These are phyloP conservation scores for Glomus cerebriforme DNA, from an alignment of 192 early-diverging fungal species.

Conservation along the genomic window DNA sequence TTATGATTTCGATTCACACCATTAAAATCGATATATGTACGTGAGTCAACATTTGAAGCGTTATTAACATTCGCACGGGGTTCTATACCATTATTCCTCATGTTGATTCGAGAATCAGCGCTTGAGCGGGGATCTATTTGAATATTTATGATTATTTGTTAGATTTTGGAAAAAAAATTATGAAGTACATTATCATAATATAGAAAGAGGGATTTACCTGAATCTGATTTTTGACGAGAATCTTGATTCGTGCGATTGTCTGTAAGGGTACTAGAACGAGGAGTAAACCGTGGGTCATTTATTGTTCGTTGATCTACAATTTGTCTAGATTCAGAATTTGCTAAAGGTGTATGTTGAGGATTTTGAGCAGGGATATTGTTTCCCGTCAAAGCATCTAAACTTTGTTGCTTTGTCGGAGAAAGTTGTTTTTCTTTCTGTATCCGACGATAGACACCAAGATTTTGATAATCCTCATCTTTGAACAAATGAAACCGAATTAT, in stretches of 20 bases:
- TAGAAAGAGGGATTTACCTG: not conserved
- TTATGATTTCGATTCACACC: not conserved
- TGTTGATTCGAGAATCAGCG: not conserved
- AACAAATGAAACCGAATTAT: not conserved
- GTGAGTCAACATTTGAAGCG: not conserved
- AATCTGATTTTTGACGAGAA: not conserved
- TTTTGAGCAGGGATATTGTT: not conserved
- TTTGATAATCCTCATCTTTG: slow-evolving; percentile 13
- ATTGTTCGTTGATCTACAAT: not conserved
- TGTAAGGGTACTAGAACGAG: not conserved
- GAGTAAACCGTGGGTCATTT: not conserved
- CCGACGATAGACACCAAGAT: slow-evolving; percentile 3
- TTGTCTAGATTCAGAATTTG: not conserved
- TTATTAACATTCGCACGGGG: not conserved
- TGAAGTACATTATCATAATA: not conserved
- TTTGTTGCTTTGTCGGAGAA: not conserved
- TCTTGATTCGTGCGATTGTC: not conserved
- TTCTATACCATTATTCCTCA: not conserved
- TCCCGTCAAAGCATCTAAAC: not conserved
- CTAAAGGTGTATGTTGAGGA: not conserved
- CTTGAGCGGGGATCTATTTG: no score
- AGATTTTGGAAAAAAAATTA: no score
- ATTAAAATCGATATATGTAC: no score
- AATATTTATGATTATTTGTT: no score
- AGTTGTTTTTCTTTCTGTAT: slow-evolving; percentile 12